Conservation (phyloP, 1,284 basidiomycete genomes). For the Rugiboletus extremiorientalis region DNA sequence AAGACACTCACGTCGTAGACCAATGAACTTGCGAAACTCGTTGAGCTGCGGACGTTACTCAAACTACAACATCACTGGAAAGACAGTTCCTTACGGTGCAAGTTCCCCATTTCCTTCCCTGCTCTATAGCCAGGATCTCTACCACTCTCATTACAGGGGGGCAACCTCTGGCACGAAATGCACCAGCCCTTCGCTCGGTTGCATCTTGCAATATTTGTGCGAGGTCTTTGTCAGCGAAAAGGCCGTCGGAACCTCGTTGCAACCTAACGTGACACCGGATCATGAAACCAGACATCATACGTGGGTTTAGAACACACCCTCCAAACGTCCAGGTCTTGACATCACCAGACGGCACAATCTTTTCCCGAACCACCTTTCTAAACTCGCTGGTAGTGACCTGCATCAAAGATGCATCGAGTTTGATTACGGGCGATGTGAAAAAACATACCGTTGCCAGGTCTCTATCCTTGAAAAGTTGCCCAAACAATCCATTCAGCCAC, state of each 20-base stretch:
- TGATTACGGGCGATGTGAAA: conserved; percentile 2
- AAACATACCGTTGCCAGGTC: conserved; percentile 40
- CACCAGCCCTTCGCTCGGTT: conserved; percentile 63
- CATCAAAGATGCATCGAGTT: background rate
- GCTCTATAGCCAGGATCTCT: conserved; percentile 72
- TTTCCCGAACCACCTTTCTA: conserved; percentile 35
- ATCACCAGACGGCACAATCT: conserved; percentile 38
- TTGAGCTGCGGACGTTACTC: conserved; percentile 59
- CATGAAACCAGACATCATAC: background rate
- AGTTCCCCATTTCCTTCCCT: conserved; percentile 69
- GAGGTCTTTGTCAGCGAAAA: conserved; percentile 69
- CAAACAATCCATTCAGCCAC: conserved; percentile 59
- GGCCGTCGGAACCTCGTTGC: conserved; percentile 51
- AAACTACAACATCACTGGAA: conserved; percentile 11
- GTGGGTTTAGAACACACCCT: conserved; percentile 37
- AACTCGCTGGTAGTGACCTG: conserved; percentile 49
- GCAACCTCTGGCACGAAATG: conserved; percentile 75
- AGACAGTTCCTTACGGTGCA: conserved; percentile 56
- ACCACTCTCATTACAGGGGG: conserved; percentile 69
- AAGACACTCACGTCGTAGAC: conserved; percentile 42
- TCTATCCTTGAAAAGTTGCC: conserved; percentile 41
- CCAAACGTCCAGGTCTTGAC: conserved; percentile 53
- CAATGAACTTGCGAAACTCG: conserved; percentile 62
- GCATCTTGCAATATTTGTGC: conserved; percentile 66
- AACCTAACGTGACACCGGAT: conserved; percentile 37